Base-by-base conservation (phyloP, 2,329 filamentous ascomycete species). In the Claviceps monticola region DNA sequence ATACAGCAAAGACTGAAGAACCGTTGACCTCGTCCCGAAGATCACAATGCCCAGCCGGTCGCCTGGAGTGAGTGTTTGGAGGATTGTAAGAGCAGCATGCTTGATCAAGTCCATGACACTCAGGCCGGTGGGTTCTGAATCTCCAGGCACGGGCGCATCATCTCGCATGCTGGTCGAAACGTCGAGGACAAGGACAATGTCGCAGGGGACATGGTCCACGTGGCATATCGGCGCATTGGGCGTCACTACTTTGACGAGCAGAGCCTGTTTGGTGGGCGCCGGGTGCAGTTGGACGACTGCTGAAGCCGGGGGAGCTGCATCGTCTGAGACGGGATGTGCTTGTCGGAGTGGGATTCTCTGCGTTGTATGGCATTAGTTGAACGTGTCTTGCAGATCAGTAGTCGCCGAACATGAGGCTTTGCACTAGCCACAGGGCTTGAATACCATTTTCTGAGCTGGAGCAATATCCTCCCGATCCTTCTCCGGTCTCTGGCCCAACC, bases 131-230 rank as follows among this genome's bases (percentile, higher is more conserved):
- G 69, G 59, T 55, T 80, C 75, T 16, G 63, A 59, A 5, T 71
- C 66, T 14, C 69, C 70, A 0, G 76, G 74, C 0, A 74, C 67
- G 0, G 73, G 74, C 0, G 78, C 78, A 1, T 63, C 57, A 0
- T 54, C 50, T 1, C 53, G 49, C 79, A 83, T 83, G 62, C 77
- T 81, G 0, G 67, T 70, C 0, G 79, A 83, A 14, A 81, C 69
- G 58, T 83, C 79, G 51, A 83, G 80, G 16, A 78, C 78, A 2
- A 83, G 69, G 2, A 81, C 78, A 36, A 83, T 75, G 54, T 82
- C 79, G 59, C 75, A 80, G 2, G 77, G 73, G 0, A 74, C 67
- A 58, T 76, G 74, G 6, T 58, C 51, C 0, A 66, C 54, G 0
- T 56, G 21, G 2, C 57, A 41, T 44, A 26, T 29, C 42, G 42